Percentiles rank a stretch among this genome's conserved stretches.
phyloP scores from a whole-genome alignment of 257 asterid genomes.

The Scutellaria minor region DNA sequence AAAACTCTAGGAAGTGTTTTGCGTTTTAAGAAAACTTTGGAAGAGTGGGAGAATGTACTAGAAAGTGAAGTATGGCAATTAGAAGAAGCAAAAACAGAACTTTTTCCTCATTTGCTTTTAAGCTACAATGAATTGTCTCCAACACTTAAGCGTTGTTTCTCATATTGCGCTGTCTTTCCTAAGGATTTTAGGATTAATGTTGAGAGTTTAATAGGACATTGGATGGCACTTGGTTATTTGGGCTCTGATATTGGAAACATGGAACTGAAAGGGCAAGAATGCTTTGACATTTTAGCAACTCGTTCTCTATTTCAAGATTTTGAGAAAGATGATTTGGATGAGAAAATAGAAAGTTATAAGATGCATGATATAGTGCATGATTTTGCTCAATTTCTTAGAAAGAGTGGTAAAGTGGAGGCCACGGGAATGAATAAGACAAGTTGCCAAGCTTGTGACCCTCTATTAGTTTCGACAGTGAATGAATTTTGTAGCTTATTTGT shows the following conservation, averaged over 20 bases:
- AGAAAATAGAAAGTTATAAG: background rate
- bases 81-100: constrained; percentile 38
- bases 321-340: background rate
- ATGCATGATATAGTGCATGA: constrained; percentile 38
- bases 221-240: constrained; percentile 58
- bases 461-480: background rate
- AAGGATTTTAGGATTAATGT: constrained; percentile 46
- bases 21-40: constrained; percentile 32
- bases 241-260: constrained; percentile 11
- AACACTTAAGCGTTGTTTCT: constrained; percentile 44
- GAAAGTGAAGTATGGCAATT: constrained; percentile 40
- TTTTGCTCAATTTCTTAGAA: constrained; percentile 32
- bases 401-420: background rate
- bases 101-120: constrained; percentile 31
- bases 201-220: constrained; percentile 41
- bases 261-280: constrained; percentile 42
- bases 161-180: constrained; percentile 51
- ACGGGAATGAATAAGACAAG: background rate
- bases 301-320: constrained; percentile 31
- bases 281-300: constrained; percentile 15
- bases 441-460: background rate
- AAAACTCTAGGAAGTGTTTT: constrained; percentile 46
- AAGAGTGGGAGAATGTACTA: constrained; percentile 48
- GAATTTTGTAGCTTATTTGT: background rate
- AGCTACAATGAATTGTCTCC: constrained; percentile 44